Evolutionary conservation across 2,329 filamentous ascomycete species (phyloP).

Genomic region (Alternaria triticina): DNA sequence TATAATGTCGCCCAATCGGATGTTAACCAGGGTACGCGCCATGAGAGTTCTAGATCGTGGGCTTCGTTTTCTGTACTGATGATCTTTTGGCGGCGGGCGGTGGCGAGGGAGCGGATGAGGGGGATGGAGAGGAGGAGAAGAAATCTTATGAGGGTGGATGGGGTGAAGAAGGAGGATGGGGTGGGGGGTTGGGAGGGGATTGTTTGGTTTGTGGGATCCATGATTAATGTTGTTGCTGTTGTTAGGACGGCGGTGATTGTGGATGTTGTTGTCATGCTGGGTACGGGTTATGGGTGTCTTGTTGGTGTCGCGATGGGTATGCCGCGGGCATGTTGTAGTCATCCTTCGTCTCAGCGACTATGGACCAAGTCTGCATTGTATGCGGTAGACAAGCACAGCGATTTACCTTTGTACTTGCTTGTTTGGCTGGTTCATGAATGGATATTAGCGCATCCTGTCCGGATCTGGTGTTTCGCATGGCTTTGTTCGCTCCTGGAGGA

Average conservation of each 20-base stretch:
- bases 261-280: neutral
- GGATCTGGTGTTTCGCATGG: neutral
- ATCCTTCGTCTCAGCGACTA: neutral
- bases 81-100: neutral
- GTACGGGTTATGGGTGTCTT: neutral
- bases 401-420: neutral
- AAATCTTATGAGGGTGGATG: neutral
- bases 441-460: rapidly evolving
- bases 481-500: neutral
- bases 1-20: neutral
- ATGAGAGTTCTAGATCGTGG: neutral
- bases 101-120: neutral
- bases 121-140: neutral
- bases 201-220: no score
- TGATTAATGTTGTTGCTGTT: no score
- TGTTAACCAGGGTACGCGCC: neutral
- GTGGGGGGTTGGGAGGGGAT: neutral
- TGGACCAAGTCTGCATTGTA: neutral
- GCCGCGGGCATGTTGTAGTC: neutral
- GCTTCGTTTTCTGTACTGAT: rapidly evolving
- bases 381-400: neutral
- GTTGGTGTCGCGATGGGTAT: neutral
- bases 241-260: neutral
- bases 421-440: neutral
- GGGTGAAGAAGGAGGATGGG: neutral